Evolutionary conservation across 2,329 filamentous ascomycete species (phyloP).

Genomic region (Lithohypha guttulata): DNA sequence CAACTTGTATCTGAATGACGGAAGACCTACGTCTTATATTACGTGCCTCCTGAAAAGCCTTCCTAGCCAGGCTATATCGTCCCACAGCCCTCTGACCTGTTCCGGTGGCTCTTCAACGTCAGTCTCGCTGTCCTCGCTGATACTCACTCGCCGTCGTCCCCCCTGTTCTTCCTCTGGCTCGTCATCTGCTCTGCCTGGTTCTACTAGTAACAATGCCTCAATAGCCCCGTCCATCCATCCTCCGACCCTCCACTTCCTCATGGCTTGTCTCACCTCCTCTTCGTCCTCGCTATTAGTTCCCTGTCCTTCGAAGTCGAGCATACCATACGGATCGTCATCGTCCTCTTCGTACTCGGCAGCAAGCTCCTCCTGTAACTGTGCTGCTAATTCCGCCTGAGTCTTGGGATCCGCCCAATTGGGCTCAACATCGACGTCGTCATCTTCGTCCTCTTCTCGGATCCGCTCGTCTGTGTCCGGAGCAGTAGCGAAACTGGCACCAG

Average conservation of each 20-base stretch:
- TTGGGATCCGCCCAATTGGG: constrained; percentile 21
- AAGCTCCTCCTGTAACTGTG: constrained; percentile 15
- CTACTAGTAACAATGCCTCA: constrained; percentile 27
- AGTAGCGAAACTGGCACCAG: constrained; percentile 1
- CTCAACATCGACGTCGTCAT: constrained; percentile 18
- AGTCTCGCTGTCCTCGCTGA: not conserved
- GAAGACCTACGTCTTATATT: too few relatives aligned
- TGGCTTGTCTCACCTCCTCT: constrained; percentile 41
- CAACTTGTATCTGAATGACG: too few relatives aligned
- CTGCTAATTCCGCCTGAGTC: constrained; percentile 21
- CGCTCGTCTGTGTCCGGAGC: not conserved
- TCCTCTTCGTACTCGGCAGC: constrained; percentile 15
- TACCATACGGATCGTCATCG: constrained; percentile 17
- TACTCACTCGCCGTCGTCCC: not conserved
- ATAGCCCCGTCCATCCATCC: constrained; percentile 48
- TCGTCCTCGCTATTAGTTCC: constrained; percentile 37
- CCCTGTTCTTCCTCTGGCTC: not conserved
- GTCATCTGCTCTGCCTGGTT: constrained; percentile 10
- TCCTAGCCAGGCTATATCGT: constrained; percentile 21
- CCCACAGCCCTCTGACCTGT: constrained; percentile 17
- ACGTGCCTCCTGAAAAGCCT: constrained; percentile 18
- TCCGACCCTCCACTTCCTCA: constrained; percentile 46
- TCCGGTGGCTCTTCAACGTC: constrained; percentile 19
- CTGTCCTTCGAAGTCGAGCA: constrained; percentile 24
- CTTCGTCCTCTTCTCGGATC: constrained; percentile 24